Base-by-base conservation (phyloP, 805 yeast species). In the Hanseniaspora pseudoguilliermondii region DNA sequence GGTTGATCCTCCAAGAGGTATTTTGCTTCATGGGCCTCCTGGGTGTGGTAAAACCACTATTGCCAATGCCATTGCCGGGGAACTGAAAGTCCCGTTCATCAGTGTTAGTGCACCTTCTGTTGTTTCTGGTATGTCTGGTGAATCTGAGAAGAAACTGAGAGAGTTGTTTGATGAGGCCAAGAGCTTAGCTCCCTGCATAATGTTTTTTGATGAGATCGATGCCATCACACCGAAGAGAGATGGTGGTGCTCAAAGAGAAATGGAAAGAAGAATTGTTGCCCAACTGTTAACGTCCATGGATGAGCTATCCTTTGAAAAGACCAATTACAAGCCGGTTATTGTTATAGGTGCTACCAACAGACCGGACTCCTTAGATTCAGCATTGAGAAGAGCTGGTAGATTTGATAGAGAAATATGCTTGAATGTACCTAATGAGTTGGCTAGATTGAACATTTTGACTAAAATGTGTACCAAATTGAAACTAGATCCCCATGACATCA, bases 81-180 rank as follows among this genome's bases (percentile, higher is more conserved):
- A 91, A 65, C 75, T 93, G 35, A 85, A 88, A 61, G 96, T 93
- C 0, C 96, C 97, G 0, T 93, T 93, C 65, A 80, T 93, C 18
- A 83, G 85, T 47, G 76, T 93, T 0, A 85, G 95, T 29, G 97
- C 98, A 0, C 98, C 98, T 1, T 84, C 95, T 2, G 87, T 93
- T 9, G 97, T 93, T 0, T 86, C 96, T 59, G 98, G 98, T 5
- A 93, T 93, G 97, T 87, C 96, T n/a, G 98, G 98, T 44, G 98
- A 93, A 68, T 82, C 91, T 60, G 98, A 93, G 68, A 93, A 93
- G 73, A 90, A 91, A 65, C 75, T 93, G 23, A 76, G 98, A 59
- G 97, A 93, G 58, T 73, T 91, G 40, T 91, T 91, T 65, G 96
- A 89, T 40, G 97, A 93, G 65, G 98, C 98, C 3, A 84, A 83